Conservation (phyloP, 1,284 basidiomycete genomes). For the Heliocybe sulcata region DNA sequence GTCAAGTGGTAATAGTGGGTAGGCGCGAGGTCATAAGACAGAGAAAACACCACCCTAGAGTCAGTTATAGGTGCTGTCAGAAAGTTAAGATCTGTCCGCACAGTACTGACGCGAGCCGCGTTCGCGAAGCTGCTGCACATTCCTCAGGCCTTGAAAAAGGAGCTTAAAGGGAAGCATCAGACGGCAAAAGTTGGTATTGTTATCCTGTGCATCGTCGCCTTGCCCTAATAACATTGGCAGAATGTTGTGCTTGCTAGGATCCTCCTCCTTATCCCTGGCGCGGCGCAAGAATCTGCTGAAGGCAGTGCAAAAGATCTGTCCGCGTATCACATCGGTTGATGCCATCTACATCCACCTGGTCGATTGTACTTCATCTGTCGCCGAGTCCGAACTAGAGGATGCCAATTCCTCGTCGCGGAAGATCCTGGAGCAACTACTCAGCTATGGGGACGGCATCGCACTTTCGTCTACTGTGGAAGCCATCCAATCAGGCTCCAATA, state of each 20-base stretch:
- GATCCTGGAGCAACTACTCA: slow-evolving; percentile 71
- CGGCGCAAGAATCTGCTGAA: slow-evolving; percentile 69
- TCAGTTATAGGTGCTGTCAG: too few relatives aligned
- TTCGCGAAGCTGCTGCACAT: too few relatives aligned
- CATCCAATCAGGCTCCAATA: slow-evolving; percentile 33
- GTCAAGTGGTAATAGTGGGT: too few relatives aligned
- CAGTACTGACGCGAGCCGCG: too few relatives aligned
- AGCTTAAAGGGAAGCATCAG: too few relatives aligned
- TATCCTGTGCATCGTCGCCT: too few relatives aligned
- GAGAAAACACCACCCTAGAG: too few relatives aligned
- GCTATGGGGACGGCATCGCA: slow-evolving; percentile 80
- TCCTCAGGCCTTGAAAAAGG: too few relatives aligned
- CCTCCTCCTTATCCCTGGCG: slow-evolving; percentile 63
- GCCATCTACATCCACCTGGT: slow-evolving; percentile 87
- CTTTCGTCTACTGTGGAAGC: slow-evolving; percentile 36
- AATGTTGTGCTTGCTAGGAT: slow-evolving; percentile 67
- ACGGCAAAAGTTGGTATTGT: too few relatives aligned
- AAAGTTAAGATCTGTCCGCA: too few relatives aligned
- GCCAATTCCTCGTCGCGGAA: slow-evolving; percentile 36
- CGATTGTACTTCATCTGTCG: slow-evolving; percentile 43
- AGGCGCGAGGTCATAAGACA: too few relatives aligned
- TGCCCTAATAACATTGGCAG: too few relatives aligned
- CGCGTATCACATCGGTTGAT: slow-evolving; percentile 66
- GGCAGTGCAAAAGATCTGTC: slow-evolving; percentile 47
- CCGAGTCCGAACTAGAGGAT: slow-evolving; percentile 43